These are phyloP conservation scores for Fragaria nilgerrensis DNA, from an alignment of 306 rosid species.

Conservation along the genomic window DNA sequence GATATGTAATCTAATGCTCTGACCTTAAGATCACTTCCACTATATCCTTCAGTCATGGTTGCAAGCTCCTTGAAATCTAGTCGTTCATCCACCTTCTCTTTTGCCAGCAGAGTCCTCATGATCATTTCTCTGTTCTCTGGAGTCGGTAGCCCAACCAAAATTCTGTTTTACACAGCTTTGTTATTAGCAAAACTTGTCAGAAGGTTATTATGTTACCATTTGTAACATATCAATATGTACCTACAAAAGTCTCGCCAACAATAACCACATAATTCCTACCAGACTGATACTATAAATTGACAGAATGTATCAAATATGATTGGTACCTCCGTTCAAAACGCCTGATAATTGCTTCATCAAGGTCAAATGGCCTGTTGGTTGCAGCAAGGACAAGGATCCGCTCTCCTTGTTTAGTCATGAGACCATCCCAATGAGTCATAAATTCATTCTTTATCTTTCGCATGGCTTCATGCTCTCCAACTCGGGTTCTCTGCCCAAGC, in stretches of 20 bases:
- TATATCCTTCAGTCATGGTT: constrained; percentile 80
- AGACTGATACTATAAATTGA: not conserved
- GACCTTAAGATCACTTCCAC: constrained; percentile 97
- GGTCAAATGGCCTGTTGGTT: constrained; percentile 94
- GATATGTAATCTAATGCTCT: not conserved
- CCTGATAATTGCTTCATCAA: constrained; percentile 95
- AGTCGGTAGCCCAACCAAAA: constrained; percentile 89
- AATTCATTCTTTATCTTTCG: constrained; percentile 96
- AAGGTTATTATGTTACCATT: not conserved
- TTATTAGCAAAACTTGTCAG: not conserved
- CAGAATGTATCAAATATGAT: not conserved
- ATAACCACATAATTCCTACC: not conserved
- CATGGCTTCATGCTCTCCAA: constrained; percentile 99
- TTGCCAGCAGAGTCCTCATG: constrained; percentile 60
- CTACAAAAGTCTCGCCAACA: not conserved
- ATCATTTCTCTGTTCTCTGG: constrained; percentile 85
- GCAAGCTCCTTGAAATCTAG: constrained; percentile 75
- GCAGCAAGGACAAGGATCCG: constrained; percentile 95
- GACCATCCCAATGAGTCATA: constrained; percentile 96
- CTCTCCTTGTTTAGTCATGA: constrained; percentile 69
- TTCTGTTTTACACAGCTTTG: constrained; percentile 44
- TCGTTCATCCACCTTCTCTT: constrained; percentile 62
- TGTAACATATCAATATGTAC: not conserved
- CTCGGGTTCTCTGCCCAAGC: constrained; percentile 94
- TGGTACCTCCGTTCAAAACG: constrained; percentile 88